A percentile compares a stretch with the other conserved stretches of the same genome.
These are phyloP conservation scores for Scolecobasidium constrictum DNA, from an alignment of 2,329 filamentous ascomycete species.

Conservation along the genomic window DNA sequence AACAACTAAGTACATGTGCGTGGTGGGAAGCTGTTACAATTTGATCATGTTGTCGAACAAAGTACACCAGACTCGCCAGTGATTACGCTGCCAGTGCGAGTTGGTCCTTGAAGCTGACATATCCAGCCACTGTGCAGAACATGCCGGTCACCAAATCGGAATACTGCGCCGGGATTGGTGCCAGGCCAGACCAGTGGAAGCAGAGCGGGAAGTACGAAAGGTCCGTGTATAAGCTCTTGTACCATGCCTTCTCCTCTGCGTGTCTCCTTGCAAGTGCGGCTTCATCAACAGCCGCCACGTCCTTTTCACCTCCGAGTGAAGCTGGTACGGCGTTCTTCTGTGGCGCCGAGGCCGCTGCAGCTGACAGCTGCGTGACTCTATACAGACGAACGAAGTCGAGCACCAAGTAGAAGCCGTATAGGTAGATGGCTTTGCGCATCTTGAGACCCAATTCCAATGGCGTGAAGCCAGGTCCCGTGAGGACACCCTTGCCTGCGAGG, in stretches of 20 bases:
- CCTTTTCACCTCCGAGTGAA: neutral
- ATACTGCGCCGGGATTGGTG: neutral
- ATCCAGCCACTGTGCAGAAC: neutral
- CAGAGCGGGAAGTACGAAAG: neutral
- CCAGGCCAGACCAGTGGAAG: neutral
- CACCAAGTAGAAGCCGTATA: neutral
- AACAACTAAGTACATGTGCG: too few species aligned
- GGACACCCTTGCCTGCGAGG: neutral
- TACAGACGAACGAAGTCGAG: neutral
- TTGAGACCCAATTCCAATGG: neutral
- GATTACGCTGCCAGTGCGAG: too few species aligned
- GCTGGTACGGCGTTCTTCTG: neutral
- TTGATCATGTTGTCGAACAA: too few species aligned
- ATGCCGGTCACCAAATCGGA: neutral
- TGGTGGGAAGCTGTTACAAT: too few species aligned
- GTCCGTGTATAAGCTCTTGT: neutral
- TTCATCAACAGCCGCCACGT: neutral
- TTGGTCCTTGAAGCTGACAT: neutral
- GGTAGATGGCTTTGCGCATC: neutral
- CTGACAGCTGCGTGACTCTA: neutral
- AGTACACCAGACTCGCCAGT: too few species aligned
- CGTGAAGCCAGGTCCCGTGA: slow-evolving; percentile 12
- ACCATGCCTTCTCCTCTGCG: neutral
- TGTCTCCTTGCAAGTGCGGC: neutral
- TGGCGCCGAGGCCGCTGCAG: neutral